phyloP scores from a whole-genome alignment of 768 basidiomycete genomes.

The Crepidotus variabilis region DNA sequence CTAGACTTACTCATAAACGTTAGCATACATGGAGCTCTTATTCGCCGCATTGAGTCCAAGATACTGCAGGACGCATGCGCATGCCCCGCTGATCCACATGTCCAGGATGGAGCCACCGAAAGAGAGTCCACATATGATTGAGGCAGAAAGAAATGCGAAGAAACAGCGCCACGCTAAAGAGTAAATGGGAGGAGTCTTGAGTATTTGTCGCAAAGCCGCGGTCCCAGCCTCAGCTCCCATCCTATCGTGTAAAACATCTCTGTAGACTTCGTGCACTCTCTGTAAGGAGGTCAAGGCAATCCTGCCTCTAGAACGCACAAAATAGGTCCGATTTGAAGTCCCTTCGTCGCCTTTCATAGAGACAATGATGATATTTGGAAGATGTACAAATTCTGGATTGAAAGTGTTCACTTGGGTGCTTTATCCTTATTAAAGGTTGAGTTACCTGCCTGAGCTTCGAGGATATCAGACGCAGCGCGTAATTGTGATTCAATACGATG shows the following conservation, averaged over 20 bases:
- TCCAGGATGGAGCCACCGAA: conserved; percentile 82
- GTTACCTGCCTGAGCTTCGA: conserved; percentile 68
- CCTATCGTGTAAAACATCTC: conserved; percentile 81
- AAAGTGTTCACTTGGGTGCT: not conserved
- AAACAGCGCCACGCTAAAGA: conserved; percentile 61
- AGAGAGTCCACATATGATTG: conserved; percentile 77
- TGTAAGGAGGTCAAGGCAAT: conserved; percentile 82
- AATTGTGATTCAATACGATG: conserved; percentile 92
- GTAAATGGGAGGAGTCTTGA: conserved; percentile 67
- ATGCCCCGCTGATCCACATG: conserved; percentile 75
- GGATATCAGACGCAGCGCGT: conserved; percentile 69
- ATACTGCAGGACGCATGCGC: conserved; percentile 69
- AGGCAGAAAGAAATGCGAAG: conserved; percentile 73
- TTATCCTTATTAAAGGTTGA: not conserved
- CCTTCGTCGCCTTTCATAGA: conserved; percentile 77
- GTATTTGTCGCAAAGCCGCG: conserved; percentile 56
- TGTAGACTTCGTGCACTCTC: conserved; percentile 80
- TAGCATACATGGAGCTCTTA: conserved; percentile 89
- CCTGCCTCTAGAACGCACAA: conserved; percentile 77
- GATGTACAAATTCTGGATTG: conserved; percentile 72
- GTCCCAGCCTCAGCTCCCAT: conserved; percentile 73
- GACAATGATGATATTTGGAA: conserved; percentile 75
- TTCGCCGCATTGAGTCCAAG: conserved; percentile 79
- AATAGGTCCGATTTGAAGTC: conserved; percentile 71
- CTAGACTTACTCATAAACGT: conserved; percentile 83